Evolutionary conservation across 495 filamentous ascomycete species (phyloP), one percentile per base, ranked within the genome.

Genomic region (Xylaria scruposa): DNA sequence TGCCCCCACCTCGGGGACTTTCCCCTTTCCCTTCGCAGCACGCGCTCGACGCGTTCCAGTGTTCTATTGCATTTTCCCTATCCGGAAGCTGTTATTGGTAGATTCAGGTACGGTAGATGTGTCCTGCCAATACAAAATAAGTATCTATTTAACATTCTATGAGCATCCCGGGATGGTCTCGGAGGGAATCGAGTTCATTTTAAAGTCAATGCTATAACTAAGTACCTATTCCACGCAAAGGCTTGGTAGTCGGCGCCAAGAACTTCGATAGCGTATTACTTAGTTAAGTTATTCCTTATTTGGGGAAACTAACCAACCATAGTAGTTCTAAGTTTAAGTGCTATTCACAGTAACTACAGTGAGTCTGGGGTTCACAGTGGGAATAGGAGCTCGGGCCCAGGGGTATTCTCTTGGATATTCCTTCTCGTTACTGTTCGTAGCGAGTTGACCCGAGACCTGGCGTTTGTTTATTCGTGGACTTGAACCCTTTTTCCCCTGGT

Each of bases 361-460:
- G 49, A 51, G 49, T 51, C 49, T 51, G 49, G 49, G 49, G 49
- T 24, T 51, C 49, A 24, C 26, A 58, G 54, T 29, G 54, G 15
- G 58, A 46, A 42, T n/a, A 46, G 46, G 46, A 49, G 63, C 63
- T 66, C 19, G 63, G 63, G 9, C 63, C 63, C 63, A 66, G 63
- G 53, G 53, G 53, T 24, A 56, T 56, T 7, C 24, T 12, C 33
- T 7, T 31, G 62, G 62, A 44, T 26, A 36, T 49, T 36, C 29
- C 56, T 19, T 7, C 58, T 29, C 7, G 36, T n/a, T 2, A n/a
- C 56, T 59, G 29, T 17, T 59, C 56, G 56, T 36, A 36, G 31
- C 56, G 26, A 36, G 17, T 60, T 38, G 31, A 38, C 58, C 31
- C 58, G 58, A 60, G 33, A 38, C 29, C 33, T 60, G 58, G 58